These are phyloP conservation scores for Trichosporon sp. DNA, from an alignment of 1,284 basidiomycete species.

Conservation along the genomic window DNA sequence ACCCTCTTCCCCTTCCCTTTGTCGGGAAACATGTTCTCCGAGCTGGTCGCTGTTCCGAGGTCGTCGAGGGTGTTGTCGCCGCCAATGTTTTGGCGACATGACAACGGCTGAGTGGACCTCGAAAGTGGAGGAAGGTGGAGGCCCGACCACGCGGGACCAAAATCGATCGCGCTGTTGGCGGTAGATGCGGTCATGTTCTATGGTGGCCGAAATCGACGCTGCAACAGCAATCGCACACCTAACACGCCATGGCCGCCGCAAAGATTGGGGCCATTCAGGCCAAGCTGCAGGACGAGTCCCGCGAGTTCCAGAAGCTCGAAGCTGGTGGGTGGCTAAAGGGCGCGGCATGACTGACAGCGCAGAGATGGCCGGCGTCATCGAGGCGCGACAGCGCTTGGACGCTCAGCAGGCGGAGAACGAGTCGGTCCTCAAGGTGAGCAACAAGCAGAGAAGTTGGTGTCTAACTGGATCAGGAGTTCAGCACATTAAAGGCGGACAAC, in stretches of 20 bases:
- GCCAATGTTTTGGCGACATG: neutral
- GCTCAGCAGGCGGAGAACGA: slow-evolving; percentile 90
- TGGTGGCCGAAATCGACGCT: neutral
- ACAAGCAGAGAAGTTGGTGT: neutral
- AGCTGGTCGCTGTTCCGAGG: neutral
- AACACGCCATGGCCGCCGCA: slow-evolving; percentile 29
- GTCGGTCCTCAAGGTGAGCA: slow-evolving; percentile 74
- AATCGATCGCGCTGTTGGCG: neutral
- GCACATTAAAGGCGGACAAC: slow-evolving; percentile 68
- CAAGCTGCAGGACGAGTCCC: slow-evolving; percentile 60
- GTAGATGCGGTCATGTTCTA: neutral
- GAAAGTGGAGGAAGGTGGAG: slow-evolving; percentile 9
- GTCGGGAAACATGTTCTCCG: neutral
- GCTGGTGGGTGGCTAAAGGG: slow-evolving; percentile 40
- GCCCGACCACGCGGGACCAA: slow-evolving; percentile 14
- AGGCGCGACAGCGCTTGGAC: slow-evolving; percentile 75
- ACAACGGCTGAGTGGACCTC: neutral
- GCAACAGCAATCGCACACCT: neutral
- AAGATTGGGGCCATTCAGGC: slow-evolving; percentile 38
- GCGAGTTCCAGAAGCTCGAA: slow-evolving; percentile 76
- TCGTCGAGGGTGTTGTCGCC: neutral
- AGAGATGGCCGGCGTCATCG: slow-evolving; percentile 68
- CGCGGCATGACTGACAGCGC: neutral
- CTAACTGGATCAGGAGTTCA: slow-evolving; percentile 65
- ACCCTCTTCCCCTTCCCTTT: slow-evolving; percentile 18